Evolutionary conservation across 176 grass and related monocot genomes (phyloP).

Genomic region (Zea luxurians): DNA sequence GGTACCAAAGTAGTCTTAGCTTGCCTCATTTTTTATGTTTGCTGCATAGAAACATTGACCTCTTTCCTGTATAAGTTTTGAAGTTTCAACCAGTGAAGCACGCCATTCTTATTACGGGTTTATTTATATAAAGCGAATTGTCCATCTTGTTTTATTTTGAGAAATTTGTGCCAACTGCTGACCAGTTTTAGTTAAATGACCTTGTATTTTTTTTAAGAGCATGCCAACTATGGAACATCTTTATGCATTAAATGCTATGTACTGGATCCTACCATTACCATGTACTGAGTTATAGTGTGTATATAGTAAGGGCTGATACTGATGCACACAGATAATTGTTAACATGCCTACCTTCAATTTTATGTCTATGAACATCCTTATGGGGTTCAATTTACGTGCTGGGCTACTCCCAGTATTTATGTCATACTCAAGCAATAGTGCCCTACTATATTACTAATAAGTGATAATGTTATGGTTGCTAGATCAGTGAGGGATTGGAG

Average conservation of each 20-base stretch:
- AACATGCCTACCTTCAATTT: not conserved
- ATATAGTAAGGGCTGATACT: not conserved
- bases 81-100: constrained; percentile 12
- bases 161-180: not conserved
- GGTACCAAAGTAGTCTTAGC: constrained; percentile 49
- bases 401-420: constrained; percentile 27
- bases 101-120: not conserved
- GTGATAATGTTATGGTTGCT: not conserved
- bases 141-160: constrained; percentile 19
- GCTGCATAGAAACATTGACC: constrained; percentile 20
- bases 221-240: not conserved
- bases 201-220: not conserved
- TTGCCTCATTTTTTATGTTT: constrained; percentile 16
- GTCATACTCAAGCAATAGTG: constrained; percentile 6
- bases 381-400: not conserved
- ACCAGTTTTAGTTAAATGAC: constrained; percentile 24
- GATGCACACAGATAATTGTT: not conserved
- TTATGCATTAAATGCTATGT: not conserved
- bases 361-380: not conserved
- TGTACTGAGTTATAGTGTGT: not conserved
- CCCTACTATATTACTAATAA: not conserved
- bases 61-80: not conserved
- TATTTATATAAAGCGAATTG: not conserved
- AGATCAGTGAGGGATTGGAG: too few species aligned
- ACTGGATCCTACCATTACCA: constrained; percentile 9